A percentile compares a stretch with the other conserved stretches of the same genome.
Conservation (phyloP, 306 rosid species). For the Malus sieversii region DNA sequence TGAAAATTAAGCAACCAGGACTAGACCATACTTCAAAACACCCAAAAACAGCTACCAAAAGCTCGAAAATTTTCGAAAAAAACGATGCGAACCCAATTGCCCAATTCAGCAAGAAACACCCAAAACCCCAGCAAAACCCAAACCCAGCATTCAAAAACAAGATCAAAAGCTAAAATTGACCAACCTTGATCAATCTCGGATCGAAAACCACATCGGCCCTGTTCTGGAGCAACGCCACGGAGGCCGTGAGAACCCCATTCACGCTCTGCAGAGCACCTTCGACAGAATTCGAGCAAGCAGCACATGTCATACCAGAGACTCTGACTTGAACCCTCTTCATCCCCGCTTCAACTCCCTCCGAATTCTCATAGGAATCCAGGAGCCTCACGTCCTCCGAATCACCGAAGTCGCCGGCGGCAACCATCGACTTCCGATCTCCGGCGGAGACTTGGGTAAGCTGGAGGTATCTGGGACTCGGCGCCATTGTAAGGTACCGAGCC, state of each 20-base stretch:
- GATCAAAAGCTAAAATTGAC: slow-evolving; percentile 8
- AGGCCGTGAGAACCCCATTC: slow-evolving; percentile 60
- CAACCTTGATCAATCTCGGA: slow-evolving; percentile 65
- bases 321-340: slow-evolving; percentile 60
- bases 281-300: slow-evolving; percentile 90
- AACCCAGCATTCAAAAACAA: neutral
- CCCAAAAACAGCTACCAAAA: slow-evolving; percentile 3
- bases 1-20: neutral
- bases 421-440: neutral
- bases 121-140: neutral
- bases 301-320: slow-evolving; percentile 88
- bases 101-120: neutral
- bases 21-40: neutral
- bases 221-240: slow-evolving; percentile 89
- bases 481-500: slow-evolving; percentile 28
- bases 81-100: neutral
- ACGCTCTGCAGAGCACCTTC: slow-evolving; percentile 64
- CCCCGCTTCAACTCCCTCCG: slow-evolving; percentile 23
- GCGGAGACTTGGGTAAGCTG: slow-evolving; percentile 35
- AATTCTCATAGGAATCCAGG: slow-evolving; percentile 52
- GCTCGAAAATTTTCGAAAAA: neutral
- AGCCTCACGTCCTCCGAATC: slow-evolving; percentile 75
- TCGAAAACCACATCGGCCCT: slow-evolving; percentile 83
- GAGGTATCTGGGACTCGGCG: slow-evolving; percentile 36
- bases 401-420: slow-evolving; percentile 16